Evolutionary conservation across 495 filamentous ascomycete species (phyloP).

Genomic region (Achaetomiella virescens): DNA sequence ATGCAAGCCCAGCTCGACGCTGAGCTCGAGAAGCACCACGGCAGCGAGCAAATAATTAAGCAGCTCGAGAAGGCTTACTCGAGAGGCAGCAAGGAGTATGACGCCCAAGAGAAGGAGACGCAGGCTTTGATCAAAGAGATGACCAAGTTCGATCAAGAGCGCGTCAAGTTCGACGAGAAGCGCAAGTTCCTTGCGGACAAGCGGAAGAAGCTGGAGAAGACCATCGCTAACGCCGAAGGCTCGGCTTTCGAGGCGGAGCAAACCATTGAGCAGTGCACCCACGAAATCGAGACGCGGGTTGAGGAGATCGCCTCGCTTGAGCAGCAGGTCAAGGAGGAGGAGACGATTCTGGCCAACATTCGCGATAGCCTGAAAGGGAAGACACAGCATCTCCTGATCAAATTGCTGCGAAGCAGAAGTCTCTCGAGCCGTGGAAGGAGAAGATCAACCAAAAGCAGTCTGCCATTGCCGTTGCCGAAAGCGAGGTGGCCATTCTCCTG

Average conservation of each 20-base stretch:
- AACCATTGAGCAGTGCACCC: constrained; percentile 65
- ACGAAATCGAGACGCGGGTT: constrained; percentile 70
- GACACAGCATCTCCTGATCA: constrained; percentile 91
- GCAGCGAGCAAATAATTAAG: constrained; percentile 88
- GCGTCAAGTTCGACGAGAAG: constrained; percentile 96
- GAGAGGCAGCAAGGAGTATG: constrained; percentile 69
- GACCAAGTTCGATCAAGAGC: constrained; percentile 88
- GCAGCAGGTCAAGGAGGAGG: constrained; percentile 65
- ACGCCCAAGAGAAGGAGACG: constrained; percentile 72
- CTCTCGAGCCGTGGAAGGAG: constrained; percentile 90
- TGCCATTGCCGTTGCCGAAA: constrained; percentile 86
- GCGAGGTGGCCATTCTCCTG: constrained; percentile 82
- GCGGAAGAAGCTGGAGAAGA: constrained; percentile 90
- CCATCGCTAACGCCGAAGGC: constrained; percentile 56
- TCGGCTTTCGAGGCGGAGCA: constrained; percentile 69
- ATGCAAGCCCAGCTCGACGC: constrained; percentile 82
- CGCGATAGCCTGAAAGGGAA: constrained; percentile 86
- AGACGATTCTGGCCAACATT: constrained; percentile 71
- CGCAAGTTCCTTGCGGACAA: constrained; percentile 85
- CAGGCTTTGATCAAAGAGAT: constrained; percentile 81
- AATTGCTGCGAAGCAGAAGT: constrained; percentile 86
- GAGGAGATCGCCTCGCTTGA: constrained; percentile 68
- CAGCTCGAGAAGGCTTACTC: constrained; percentile 80
- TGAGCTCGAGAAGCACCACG: constrained; percentile 86
- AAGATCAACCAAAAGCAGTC: constrained; percentile 95